Evolutionary conservation across 2,329 filamentous ascomycete species (phyloP).

Genomic region (Zymoseptoria ardabiliae): DNA sequence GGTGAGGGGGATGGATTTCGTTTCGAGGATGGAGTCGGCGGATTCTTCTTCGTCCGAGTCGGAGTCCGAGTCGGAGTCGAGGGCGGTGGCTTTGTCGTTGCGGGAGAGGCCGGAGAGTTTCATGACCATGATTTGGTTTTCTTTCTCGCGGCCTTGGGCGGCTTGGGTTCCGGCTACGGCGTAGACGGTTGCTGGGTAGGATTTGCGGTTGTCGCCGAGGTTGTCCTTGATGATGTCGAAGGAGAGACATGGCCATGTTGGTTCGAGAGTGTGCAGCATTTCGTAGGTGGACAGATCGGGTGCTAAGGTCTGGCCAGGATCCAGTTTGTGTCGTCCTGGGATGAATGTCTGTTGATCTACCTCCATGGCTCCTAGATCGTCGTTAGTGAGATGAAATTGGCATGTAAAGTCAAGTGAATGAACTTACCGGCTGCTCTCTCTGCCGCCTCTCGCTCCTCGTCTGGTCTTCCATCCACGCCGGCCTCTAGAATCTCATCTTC

Average conservation of each 20-base stretch:
- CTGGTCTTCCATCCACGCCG: constrained; percentile 84
- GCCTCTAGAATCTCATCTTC: constrained; percentile 87
- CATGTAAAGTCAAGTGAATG: background rate
- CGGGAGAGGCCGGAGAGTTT: constrained; percentile 87
- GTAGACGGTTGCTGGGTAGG: constrained; percentile 94
- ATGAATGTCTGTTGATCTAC: constrained; percentile 94
- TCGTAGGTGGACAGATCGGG: constrained; percentile 94
- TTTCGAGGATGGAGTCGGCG: constrained; percentile 87
- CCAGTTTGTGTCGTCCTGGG: constrained; percentile 84
- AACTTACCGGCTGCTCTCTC: constrained; percentile 58
- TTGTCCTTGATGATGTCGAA: constrained; percentile 85
- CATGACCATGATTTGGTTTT: constrained; percentile 93
- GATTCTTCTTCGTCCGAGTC: constrained; percentile 68
- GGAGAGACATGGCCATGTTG: constrained; percentile 93
- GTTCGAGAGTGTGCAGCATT: constrained; percentile 91
- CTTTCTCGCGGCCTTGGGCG: constrained; percentile 62
- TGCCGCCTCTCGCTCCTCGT: constrained; percentile 85
- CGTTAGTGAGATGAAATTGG: background rate
- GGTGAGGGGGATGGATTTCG: constrained; percentile 74
- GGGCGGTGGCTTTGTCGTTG: constrained; percentile 68
- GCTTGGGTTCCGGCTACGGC: constrained; percentile 92
- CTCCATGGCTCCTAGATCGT: constrained; percentile 68
- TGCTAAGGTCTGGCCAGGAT: constrained; percentile 80
- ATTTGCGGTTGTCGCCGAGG: constrained; percentile 79
- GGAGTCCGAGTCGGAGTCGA: constrained; percentile 60